Evolutionary conservation across 2,329 filamentous ascomycete species (phyloP), one percentile per base, ranked within the genome.

Genomic region (Sordariomycetes sp.): DNA sequence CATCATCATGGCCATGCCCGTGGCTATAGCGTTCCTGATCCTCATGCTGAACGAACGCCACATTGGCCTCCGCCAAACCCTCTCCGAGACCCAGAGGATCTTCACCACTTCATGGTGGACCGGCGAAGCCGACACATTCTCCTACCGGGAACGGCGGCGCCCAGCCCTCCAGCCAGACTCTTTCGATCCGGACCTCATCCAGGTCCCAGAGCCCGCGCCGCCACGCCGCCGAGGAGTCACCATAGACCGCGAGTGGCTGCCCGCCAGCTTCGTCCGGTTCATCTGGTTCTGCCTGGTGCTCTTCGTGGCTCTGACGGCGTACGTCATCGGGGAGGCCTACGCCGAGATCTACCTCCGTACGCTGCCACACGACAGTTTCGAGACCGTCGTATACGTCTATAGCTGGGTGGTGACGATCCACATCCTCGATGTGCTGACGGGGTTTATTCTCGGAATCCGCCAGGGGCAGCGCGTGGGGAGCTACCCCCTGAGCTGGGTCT

Each of bases 401-500:
- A 85, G 82, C 55, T 88, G 85, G 85, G 82, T 87, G 11, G 74
- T 79, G 34, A 87, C 83, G 1, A 83, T 88, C 10, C 81, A 87
- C 61, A 69, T 87, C 25, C 72, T 88, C 8, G 85, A 88, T 65
- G 79, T 78, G 2, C 70, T 86, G 59, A 86, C 83, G 0, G 84
- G 82, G 1, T 88, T 82, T 81, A 85, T 87, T 54, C 69, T 88
- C 46, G 84, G 85, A 52, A 83, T 81, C 46, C 81, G 79, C 57
- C 81, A 87, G 63, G 84, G 85, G 54, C 81, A 87, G 66, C 75
- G 84, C 35, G 85, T 88, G 1, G 83, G 84, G 46, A 86, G 82
- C 66, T 88, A 88, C 64, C 85, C 85, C n/a, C 69, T 88, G 59
- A 85, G 82, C 62, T 88, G 83, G 81, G 80, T 86, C 50, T 88